Evolutionary conservation across 1,284 basidiomycete species (phyloP), one percentile per base, ranked within the genome.

Genomic region (Xanthoconium separans): DNA sequence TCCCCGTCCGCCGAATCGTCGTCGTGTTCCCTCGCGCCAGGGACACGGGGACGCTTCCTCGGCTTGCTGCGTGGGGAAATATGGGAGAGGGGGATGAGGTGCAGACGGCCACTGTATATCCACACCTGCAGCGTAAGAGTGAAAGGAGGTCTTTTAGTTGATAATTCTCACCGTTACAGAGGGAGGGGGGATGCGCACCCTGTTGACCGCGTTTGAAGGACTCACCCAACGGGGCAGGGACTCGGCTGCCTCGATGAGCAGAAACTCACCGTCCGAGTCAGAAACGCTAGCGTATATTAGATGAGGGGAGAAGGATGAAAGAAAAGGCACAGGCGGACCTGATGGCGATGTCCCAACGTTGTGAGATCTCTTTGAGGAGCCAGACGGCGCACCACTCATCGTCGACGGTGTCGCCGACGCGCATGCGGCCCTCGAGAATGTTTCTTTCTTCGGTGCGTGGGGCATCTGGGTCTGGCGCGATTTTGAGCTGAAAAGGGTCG

Each of bases 311-410:
- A 43, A 22, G 42, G 18, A 47, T n/a, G 27, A 39, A 47, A 61
- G 44, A 61, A 45, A 3, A 29, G 44, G 30, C 45, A 45, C 27
- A 50, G 58, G 53, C 51, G 41, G 61, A 90, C 89, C 87, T 87
- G 51, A 94, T 79, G 11, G 82, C 82, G 42, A 91, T 75, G 60
- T 92, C 86, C 87, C 90, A 94, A 57, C 81, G 82, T 46, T 75
- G 73, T 57, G 85, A 89, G 52, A 95, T 78, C 70, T 92, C 81
- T 60, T 78, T 78, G 57, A 97, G 73, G 36, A 98, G 75, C 91
- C 93, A 98, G 15, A 96, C 92, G 16, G 84, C 80, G 65, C 88
- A 89, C 95, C 95, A 98, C 73, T 98, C 96, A 66, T 98, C 95
- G 66, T 98, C 95, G 18, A 98, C 82, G 50, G 88, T 91, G 70